Conservation (phyloP, 768 basidiomycete genomes). For the Asterophora parasitica region DNA sequence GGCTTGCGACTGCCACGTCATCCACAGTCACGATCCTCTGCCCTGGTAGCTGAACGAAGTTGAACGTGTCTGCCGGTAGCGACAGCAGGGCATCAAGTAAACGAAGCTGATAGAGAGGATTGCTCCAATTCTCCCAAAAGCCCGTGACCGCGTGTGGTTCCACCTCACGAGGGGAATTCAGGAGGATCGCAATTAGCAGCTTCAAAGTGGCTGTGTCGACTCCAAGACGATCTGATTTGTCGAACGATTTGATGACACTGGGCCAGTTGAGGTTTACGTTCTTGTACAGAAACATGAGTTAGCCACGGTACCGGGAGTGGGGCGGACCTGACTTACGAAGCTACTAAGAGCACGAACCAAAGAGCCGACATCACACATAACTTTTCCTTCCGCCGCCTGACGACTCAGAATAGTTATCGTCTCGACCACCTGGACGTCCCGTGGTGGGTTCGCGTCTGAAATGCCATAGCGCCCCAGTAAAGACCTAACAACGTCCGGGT, state of each 20-base stretch:
- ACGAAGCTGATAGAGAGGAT: constrained; percentile 79
- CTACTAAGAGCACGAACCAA: constrained; percentile 69
- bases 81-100: constrained; percentile 87
- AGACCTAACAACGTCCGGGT: constrained; percentile 64
- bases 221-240: constrained; percentile 76
- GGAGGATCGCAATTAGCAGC: constrained; percentile 81
- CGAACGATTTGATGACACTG: constrained; percentile 78
- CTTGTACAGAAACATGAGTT: constrained; percentile 31
- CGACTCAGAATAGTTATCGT: constrained; percentile 64
- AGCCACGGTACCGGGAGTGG: background rate
- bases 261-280: constrained; percentile 73
- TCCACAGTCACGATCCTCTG: constrained; percentile 82
- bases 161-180: constrained; percentile 72
- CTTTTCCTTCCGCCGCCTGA: constrained; percentile 66
- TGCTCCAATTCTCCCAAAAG: constrained; percentile 84
- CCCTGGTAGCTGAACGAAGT: constrained; percentile 84
- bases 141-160: constrained; percentile 79
- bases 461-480: constrained; percentile 74
- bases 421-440: constrained; percentile 66
- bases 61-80: constrained; percentile 86
- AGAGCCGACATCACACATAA: constrained; percentile 69
- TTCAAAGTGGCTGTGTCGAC: constrained; percentile 89
- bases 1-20: constrained; percentile 78
- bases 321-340: constrained; percentile 50
- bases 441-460: constrained; percentile 65